Percentiles rank a stretch among this genome's conserved stretches.
Conservation (phyloP, 1,139 yeast genomes). For the Debaryomycetaceae sp. region DNA sequence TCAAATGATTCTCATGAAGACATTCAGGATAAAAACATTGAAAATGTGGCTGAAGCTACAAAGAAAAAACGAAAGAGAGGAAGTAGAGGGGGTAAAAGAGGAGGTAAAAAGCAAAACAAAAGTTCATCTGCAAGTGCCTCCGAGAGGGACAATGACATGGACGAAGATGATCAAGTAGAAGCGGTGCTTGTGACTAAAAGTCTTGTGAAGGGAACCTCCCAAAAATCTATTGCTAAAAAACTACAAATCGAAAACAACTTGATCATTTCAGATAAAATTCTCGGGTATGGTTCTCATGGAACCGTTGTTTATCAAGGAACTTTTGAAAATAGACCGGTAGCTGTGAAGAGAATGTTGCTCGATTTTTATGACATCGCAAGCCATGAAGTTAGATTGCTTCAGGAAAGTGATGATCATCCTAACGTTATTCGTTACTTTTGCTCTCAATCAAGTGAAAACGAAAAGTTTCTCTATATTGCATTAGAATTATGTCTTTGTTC, state of each 20-base stretch:
- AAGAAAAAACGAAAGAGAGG: constrained; percentile 75
- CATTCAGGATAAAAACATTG: constrained; percentile 1
- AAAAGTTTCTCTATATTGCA: constrained; percentile 87
- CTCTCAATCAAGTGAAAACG: constrained; percentile 70
- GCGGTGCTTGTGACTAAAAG: constrained; percentile 25
- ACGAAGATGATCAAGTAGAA: constrained; percentile 13
- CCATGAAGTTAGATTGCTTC: constrained; percentile 84
- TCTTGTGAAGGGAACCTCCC: constrained; percentile 20
- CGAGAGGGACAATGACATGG: constrained; percentile 13
- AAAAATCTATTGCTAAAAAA: constrained; percentile 23
- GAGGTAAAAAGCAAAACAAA: constrained; percentile 50
- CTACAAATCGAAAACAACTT: constrained; percentile 52
- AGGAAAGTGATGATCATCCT: constrained; percentile 96
- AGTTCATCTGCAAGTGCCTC: constrained; percentile 10
- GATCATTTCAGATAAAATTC: constrained; percentile 63
- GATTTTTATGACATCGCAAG: constrained; percentile 94
- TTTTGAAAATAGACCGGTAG: constrained; percentile 91
- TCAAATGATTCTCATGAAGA: constrained; percentile 2
- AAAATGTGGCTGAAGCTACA: constrained; percentile 10
- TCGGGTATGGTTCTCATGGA: constrained; percentile 97
- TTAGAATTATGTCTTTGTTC: constrained; percentile 88
- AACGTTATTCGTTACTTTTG: constrained; percentile 92
- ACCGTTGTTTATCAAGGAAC: constrained; percentile 90
- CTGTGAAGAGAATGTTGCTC: constrained; percentile 88
- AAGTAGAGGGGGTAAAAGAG: constrained; percentile 70